Evolutionary conservation across 2,329 filamentous ascomycete species (phyloP), one percentile per base, ranked within the genome.

Genomic region (Sporothrix brunneoviolacea): DNA sequence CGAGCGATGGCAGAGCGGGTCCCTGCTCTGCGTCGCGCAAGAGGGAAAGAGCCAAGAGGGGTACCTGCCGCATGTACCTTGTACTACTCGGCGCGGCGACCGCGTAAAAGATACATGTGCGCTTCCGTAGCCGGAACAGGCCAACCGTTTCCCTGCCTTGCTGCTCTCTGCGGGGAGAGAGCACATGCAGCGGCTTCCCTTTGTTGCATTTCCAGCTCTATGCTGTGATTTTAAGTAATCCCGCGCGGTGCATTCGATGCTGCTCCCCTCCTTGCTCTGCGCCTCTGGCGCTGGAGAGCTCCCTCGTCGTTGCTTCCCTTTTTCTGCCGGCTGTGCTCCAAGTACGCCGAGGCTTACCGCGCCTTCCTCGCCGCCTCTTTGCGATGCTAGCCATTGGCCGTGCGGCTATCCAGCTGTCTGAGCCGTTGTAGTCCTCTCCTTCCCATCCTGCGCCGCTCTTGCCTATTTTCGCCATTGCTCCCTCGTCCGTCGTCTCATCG

Each of bases 1-100:
- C 40, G 45, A 55, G 45, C 45, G 51, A 49, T 45, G 16, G 35
- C 46, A 51, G 46, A 51, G 49, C 37, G 50, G 50, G 33, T 21
- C 22, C 19, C n/a, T n/a, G 30, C 32, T 18, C 19, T 39, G 49
- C 42, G 48, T 44, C 48, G 42, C 48, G 36, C 36, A 22, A 44
- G 39, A 28, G 19, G 30, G 37, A 43, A 22, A 37, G 24, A 50
- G 30, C 12, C 22, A 18, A 21, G 30, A 19, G 21, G 35, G 27
- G 27, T 30, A 47, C 44, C 44, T 38, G 44, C 44, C 35, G 24
- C 12, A 47, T 30, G 44, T 39, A 38, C 13, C 24, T 13, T 38
- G 44, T 47, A 47, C 35, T 18, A 21, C 30, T 39, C 32, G 3
- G 44, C 35, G 24, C 4, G 6, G 12, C 15, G 2, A 4, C 7